Evolutionary conservation across 1,284 basidiomycete genomes (phyloP).

Genomic region (Tilletia indica): DNA sequence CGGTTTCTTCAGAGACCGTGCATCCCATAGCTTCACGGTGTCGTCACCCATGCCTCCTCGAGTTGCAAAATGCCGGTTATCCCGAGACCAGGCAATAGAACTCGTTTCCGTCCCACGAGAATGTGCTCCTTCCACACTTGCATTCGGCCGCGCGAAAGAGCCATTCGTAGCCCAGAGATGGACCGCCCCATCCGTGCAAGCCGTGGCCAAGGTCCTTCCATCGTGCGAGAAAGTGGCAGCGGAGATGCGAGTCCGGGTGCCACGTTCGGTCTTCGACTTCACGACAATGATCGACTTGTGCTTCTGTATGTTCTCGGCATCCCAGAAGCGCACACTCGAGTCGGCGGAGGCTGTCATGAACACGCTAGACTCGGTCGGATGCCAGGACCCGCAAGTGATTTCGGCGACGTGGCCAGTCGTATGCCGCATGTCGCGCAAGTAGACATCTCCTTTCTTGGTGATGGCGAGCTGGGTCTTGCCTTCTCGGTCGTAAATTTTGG

Average conservation of each 20-base stretch:
- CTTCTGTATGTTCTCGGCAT: slow-evolving; percentile 79
- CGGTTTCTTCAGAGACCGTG: slow-evolving; percentile 81
- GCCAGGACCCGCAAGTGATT: slow-evolving; percentile 83
- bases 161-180: slow-evolving; percentile 89
- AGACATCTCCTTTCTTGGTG: slow-evolving; percentile 88
- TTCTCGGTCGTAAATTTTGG: slow-evolving; percentile 73
- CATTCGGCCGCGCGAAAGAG: slow-evolving; percentile 85
- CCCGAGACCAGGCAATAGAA: slow-evolving; percentile 77
- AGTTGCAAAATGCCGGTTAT: slow-evolving; percentile 76
- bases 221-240: slow-evolving; percentile 50
- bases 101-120: slow-evolving; percentile 77
- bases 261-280: slow-evolving; percentile 83
- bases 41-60: slow-evolving; percentile 76
- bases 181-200: slow-evolving; percentile 82
- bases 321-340: slow-evolving; percentile 96
- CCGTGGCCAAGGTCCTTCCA: slow-evolving; percentile 58
- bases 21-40: slow-evolving; percentile 93
- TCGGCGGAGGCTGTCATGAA: slow-evolving; percentile 95
- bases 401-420: slow-evolving; percentile 93
- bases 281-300: slow-evolving; percentile 92
- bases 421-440: slow-evolving; percentile 96
- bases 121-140: slow-evolving; percentile 82
- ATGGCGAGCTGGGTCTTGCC: slow-evolving; percentile 32
- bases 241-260: slow-evolving; percentile 88
- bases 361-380: slow-evolving; percentile 74